Conservation (phyloP, 2,329 filamentous ascomycete genomes). For the Fusarium hainanense region DNA sequence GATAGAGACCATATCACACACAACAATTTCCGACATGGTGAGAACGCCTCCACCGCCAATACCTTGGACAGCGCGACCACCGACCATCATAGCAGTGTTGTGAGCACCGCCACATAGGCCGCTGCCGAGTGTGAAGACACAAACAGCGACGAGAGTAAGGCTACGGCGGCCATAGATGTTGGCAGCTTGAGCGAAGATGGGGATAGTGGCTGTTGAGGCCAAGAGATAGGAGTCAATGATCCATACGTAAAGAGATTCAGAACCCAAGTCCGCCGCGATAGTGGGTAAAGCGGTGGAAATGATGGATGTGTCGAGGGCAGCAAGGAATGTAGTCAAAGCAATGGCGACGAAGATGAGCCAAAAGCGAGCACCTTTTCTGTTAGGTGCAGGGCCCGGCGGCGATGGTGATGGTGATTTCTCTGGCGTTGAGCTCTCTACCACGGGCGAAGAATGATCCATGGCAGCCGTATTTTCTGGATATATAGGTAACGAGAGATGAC, state of each 20-base stretch:
- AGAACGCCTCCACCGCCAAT: conserved; percentile 52
- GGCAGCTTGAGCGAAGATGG: conserved; percentile 60
- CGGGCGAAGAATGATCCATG: too few relatives aligned
- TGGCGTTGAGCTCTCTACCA: neutral
- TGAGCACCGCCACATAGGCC: conserved; percentile 38
- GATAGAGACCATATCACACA: conserved; percentile 61
- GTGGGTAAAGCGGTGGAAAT: conserved; percentile 48
- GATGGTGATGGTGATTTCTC: neutral
- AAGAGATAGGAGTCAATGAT: conserved; percentile 40
- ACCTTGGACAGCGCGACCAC: conserved; percentile 60
- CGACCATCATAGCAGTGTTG: conserved; percentile 56
- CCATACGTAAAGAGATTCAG: conserved; percentile 42
- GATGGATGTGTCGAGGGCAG: conserved; percentile 45
- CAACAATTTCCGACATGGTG: conserved; percentile 48
- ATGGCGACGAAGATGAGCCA: conserved; percentile 41
- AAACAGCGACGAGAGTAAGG: conserved; percentile 47
- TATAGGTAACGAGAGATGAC: too few relatives aligned
- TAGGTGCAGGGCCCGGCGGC: too few relatives aligned
- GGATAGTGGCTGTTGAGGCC: conserved; percentile 53
- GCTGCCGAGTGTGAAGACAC: conserved; percentile 42
- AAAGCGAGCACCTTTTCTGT: conserved; percentile 21
- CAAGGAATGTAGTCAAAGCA: conserved; percentile 40
- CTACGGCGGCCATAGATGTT: conserved; percentile 63
- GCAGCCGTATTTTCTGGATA: too few relatives aligned
- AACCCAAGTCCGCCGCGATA: conserved; percentile 37